Percentiles rank a stretch among this genome's conserved stretches.
These are phyloP conservation scores for Fusarium tricinctum DNA, from an alignment of 2,329 filamentous ascomycete species.

Conservation along the genomic window DNA sequence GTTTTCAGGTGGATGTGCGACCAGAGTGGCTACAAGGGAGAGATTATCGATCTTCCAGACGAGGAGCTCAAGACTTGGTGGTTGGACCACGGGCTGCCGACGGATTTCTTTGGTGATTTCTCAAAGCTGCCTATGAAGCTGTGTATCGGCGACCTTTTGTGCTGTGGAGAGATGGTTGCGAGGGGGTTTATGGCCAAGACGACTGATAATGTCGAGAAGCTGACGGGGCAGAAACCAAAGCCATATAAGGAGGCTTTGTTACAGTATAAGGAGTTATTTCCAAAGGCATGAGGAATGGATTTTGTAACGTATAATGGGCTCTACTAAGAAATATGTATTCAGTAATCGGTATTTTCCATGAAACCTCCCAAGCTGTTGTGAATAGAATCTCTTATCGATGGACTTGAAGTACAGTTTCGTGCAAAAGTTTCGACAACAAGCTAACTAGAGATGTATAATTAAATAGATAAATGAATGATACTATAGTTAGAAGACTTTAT, in stretches of 20 bases:
- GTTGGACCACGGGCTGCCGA: conserved; percentile 40
- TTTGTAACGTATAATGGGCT: not conserved
- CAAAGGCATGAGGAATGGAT: conserved; percentile 1
- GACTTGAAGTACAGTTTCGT: too few relatives aligned
- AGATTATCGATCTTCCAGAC: conserved; percentile 42
- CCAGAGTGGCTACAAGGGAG: conserved; percentile 40
- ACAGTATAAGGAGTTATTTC: conserved; percentile 44
- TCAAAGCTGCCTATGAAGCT: conserved; percentile 47
- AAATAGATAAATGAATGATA: too few relatives aligned
- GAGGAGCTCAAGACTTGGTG: conserved; percentile 46
- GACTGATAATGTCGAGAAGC: conserved; percentile 45
- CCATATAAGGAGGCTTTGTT: conserved; percentile 39
- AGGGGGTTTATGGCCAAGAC: conserved; percentile 35
- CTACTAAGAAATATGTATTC: not conserved
- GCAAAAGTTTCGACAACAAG: too few relatives aligned
- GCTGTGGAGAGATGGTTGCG: conserved; percentile 47
- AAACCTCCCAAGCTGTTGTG: too few relatives aligned
- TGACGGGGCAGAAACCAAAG: conserved; percentile 41
- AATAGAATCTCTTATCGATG: too few relatives aligned
- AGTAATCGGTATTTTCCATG: too few relatives aligned
- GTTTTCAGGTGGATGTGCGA: conserved; percentile 44
- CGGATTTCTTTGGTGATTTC: conserved; percentile 45
- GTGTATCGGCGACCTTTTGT: conserved; percentile 45
- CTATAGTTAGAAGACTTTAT: too few relatives aligned
- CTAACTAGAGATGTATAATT: too few relatives aligned